Evolutionary conservation across 2,329 filamentous ascomycete species (phyloP).

Genomic region (Diaporthe sp.): DNA sequence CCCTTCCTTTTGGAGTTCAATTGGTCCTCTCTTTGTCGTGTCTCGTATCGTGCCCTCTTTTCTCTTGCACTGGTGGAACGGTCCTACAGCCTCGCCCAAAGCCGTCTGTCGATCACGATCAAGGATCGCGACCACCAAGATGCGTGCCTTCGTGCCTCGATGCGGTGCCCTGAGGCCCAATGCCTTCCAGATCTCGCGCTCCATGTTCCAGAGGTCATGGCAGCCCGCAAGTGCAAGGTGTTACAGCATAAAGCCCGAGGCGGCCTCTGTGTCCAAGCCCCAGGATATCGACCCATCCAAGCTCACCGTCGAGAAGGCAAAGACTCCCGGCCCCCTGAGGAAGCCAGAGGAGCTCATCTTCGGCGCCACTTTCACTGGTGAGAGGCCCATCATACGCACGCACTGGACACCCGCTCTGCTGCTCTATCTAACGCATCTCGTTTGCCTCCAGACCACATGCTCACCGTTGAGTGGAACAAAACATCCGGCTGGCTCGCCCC

Average conservation of each 20-base stretch:
- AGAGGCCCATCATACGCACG: slow-evolving; percentile 41
- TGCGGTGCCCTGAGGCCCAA: slow-evolving; percentile 54
- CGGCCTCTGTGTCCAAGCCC: slow-evolving; percentile 66
- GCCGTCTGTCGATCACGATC: not conserved
- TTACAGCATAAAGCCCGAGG: slow-evolving; percentile 69
- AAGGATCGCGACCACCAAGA: slow-evolving; percentile 53
- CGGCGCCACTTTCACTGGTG: slow-evolving; percentile 91
- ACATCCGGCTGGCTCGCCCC: slow-evolving; percentile 86
- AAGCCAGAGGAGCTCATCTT: slow-evolving; percentile 90
- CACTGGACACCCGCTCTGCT: not conserved
- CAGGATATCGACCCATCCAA: slow-evolving; percentile 82
- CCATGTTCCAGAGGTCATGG: slow-evolving; percentile 50
- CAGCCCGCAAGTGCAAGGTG: slow-evolving; percentile 49
- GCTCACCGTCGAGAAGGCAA: slow-evolving; percentile 81
- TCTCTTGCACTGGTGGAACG: not conserved
- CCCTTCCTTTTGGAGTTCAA: slow-evolving; percentile 7
- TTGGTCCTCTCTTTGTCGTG: slow-evolving; percentile 9
- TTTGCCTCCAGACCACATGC: slow-evolving; percentile 86
- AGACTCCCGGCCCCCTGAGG: slow-evolving; percentile 79
- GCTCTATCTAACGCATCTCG: not conserved
- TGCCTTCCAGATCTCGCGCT: slow-evolving; percentile 49
- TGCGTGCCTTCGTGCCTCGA: slow-evolving; percentile 60
- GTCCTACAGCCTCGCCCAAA: not conserved
- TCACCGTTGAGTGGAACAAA: slow-evolving; percentile 93
- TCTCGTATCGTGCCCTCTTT: not conserved